phyloP scores from a whole-genome alignment of 73 alveolate species.

The Symbiodinium pilosum region DNA sequence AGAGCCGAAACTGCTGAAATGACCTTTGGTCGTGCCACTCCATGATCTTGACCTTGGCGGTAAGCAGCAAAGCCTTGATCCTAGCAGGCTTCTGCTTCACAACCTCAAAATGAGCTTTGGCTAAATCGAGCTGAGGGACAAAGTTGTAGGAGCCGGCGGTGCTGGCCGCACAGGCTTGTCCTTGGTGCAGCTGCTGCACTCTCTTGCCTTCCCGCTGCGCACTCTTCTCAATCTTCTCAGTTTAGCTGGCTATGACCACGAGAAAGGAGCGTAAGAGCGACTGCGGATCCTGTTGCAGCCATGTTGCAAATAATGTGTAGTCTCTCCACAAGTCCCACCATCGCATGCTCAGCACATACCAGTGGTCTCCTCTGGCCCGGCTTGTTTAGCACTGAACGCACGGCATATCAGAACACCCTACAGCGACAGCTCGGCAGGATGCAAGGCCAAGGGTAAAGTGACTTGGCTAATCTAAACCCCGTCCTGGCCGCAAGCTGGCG shows the following conservation, averaged over 20 bases:
- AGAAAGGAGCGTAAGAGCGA: too few species aligned
- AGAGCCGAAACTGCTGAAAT: too few species aligned
- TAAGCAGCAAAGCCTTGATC: not conserved
- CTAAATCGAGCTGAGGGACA: not conserved
- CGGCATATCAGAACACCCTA: too few species aligned
- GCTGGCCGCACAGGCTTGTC: slow-evolving; percentile 59
- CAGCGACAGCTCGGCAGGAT: not conserved
- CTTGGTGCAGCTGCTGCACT: not conserved
- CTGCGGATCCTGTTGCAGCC: slow-evolving; percentile 2
- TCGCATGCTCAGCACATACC: slow-evolving; percentile 86
- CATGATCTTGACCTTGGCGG: slow-evolving; percentile 50
- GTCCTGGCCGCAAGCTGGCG: slow-evolving; percentile 19
- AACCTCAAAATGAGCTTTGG: not conserved
- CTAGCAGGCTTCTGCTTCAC: not conserved
- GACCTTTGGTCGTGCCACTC: slow-evolving; percentile 88
- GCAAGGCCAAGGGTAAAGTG: not conserved
- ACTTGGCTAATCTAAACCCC: not conserved
- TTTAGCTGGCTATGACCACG: too few species aligned
- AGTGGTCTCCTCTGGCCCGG: slow-evolving; percentile 25
- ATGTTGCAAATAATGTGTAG: slow-evolving; percentile 25
- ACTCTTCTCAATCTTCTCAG: too few species aligned
- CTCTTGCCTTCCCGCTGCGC: not conserved
- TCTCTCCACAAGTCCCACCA: slow-evolving; percentile 92
- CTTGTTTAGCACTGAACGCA: not conserved
- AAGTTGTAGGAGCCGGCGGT: slow-evolving; percentile 24